Base-by-base conservation (phyloP, 768 basidiomycete species). In the Boletus coccyginus region DNA sequence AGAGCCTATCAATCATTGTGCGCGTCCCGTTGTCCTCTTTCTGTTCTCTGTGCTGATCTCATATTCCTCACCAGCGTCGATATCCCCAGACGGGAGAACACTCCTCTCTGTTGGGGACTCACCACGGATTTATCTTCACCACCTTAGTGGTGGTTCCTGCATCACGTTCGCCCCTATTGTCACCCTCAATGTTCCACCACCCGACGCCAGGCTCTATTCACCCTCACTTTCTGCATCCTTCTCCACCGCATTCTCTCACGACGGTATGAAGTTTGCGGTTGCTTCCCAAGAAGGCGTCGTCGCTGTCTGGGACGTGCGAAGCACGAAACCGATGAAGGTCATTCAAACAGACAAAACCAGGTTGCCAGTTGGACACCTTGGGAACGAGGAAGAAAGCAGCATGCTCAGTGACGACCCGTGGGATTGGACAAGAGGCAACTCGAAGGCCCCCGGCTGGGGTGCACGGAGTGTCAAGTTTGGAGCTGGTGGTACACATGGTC, bases 31-130 rank as follows among this genome's bases (percentile, higher is more conserved):
- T 40, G 14, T 33, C 47, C 45, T 29, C 45, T 29, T 56, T 27
- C 40, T 24, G 27, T 35, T 46, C 45, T 32, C 56, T 51, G 33
- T 42, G 16, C 29, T 60, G n/a, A 59, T 41, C 55, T 61, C 47
- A 60, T 50, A 41, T 53, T 41, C 40, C 19, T 58, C 46, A 41
- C 43, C 52, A 95, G 92, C 91, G 5, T 94, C 94, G 10, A 82
- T 98, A 62, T 94, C 93, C 0, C 93, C 92, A 0, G 92, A 96
- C 64, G 89, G 93, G 1, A 82, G 84, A 44, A 93, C 88, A 0
- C 79, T 98, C 14, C 82, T 97, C 2, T 92, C 88, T 3, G 94
- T 95, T 0, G 94, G 95, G 24, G 94, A 98, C 68, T 94, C 93
- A 11, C 84, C 86, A 43, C 87, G 92, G 55, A 86, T 95, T 12